Evolutionary conservation across 148 eudicot genomes (phyloP).

Genomic region (Silene latifolia): DNA sequence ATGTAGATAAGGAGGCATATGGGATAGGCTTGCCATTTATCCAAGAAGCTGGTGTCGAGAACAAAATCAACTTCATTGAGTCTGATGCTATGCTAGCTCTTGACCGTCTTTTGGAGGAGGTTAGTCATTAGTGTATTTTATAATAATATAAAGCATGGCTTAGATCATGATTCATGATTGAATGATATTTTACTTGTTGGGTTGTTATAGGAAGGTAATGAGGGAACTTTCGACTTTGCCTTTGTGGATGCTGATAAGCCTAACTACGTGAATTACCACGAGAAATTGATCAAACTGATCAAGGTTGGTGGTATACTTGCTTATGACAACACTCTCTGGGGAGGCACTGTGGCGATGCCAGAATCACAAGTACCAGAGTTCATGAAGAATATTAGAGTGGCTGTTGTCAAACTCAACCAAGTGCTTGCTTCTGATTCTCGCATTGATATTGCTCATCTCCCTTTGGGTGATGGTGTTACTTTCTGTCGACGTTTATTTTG

Average conservation of each 20-base stretch:
- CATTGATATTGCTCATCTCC: conserved; percentile 40
- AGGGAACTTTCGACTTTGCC: conserved; percentile 59
- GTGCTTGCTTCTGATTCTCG: conserved; percentile 47
- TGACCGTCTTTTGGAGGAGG: conserved; percentile 27
- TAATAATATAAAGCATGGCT: too few relatives aligned
- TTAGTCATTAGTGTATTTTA: conserved; percentile 6
- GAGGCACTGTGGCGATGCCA: conserved; percentile 35
- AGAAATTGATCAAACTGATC: conserved; percentile 47
- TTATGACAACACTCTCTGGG: conserved; percentile 68
- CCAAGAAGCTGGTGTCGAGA: conserved; percentile 29
- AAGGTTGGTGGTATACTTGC: conserved; percentile 54
- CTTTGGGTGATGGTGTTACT: conserved; percentile 51
- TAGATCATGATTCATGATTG: too few relatives aligned
- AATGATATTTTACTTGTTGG: background rate
- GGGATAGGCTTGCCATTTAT: conserved; percentile 31
- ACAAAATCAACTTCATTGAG: conserved; percentile 31
- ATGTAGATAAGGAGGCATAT: conserved; percentile 25
- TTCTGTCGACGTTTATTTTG: conserved; percentile 46
- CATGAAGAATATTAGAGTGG: background rate
- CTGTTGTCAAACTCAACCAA: conserved; percentile 34
- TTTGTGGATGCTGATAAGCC: conserved; percentile 70
- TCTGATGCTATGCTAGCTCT: conserved; percentile 28
- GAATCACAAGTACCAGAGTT: conserved; percentile 32
- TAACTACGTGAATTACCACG: conserved; percentile 48
- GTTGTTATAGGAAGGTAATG: conserved; percentile 28